These are phyloP conservation scores for Colletotrichum sp. DNA, from an alignment of 2,329 filamentous ascomycete genomes.

Conservation along the genomic window DNA sequence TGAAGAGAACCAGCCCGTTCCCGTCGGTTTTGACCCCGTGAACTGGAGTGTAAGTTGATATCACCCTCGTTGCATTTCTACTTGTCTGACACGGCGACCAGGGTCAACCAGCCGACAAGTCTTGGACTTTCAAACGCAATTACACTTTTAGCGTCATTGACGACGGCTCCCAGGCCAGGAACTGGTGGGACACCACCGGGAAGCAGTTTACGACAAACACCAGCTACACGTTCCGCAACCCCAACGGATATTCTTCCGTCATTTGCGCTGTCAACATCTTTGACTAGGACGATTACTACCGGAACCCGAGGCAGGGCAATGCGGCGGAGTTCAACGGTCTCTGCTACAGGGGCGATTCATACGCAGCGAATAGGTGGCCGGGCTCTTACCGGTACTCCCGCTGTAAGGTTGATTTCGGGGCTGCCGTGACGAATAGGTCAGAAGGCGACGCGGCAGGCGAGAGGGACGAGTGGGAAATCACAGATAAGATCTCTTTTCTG, in stretches of 20 bases:
- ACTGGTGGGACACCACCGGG: background rate
- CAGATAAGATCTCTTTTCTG: background rate
- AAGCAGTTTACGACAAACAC: background rate
- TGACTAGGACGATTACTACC: background rate
- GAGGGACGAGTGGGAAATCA: background rate
- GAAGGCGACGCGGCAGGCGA: background rate
- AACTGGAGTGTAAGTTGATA: background rate
- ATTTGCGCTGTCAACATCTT: constrained; percentile 10
- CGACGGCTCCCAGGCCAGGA: background rate
- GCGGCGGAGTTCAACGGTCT: background rate
- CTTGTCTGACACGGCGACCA: background rate
- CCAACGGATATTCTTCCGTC: background rate
- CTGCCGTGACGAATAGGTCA: background rate
- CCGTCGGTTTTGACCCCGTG: background rate
- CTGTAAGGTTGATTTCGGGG: background rate
- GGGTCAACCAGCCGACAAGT: background rate
- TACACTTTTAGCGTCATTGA: background rate
- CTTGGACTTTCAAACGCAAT: background rate
- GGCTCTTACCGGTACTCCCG: background rate
- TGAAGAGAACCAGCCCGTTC: background rate
- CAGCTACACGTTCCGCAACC: background rate
- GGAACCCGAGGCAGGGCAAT: background rate
- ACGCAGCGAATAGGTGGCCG: background rate
- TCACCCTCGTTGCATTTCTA: background rate
- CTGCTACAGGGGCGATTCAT: constrained; percentile 24